Percentiles rank a stretch among this genome's conserved stretches.
Conservation (phyloP, 768 basidiomycete species). For the Mycena belliarum region DNA sequence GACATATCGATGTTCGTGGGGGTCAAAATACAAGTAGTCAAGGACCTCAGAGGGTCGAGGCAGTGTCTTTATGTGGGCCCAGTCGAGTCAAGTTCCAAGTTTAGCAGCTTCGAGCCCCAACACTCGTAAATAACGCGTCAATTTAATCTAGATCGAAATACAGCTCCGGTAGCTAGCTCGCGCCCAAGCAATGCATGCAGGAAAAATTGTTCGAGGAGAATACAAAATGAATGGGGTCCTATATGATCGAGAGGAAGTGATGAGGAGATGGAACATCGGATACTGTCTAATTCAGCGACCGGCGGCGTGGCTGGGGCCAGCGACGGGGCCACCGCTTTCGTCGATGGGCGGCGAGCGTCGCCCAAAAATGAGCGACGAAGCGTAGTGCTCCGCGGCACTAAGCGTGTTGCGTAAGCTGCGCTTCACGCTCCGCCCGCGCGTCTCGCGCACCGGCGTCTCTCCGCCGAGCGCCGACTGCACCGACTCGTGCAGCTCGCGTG, state of each 20-base stretch:
- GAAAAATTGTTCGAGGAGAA: conserved; percentile 2
- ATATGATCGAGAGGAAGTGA: neutral
- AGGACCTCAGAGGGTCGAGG: neutral
- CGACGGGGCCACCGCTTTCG: neutral
- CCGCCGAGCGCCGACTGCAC: conserved; percentile 31
- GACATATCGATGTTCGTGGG: conserved; percentile 1
- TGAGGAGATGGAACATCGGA: neutral
- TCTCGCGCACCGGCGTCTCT: conserved; percentile 36
- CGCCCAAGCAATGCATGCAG: neutral
- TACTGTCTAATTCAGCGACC: neutral
- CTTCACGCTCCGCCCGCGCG: conserved; percentile 61
- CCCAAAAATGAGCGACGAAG: conserved; percentile 67
- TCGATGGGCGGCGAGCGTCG: conserved; percentile 34
- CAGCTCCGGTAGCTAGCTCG: conserved; percentile 1
- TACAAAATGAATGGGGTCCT: conserved; percentile 14
- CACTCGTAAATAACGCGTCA: conserved; percentile 17
- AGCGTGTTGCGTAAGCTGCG: conserved; percentile 68
- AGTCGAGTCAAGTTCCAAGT: conserved; percentile 3
- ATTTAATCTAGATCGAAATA: neutral
- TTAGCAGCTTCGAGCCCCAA: neutral
- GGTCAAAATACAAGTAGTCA: neutral
- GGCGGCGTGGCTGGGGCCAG: neutral
- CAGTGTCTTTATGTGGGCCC: neutral
- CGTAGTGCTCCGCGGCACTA: conserved; percentile 70
- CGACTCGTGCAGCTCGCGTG: conserved; percentile 44